phyloP scores from a whole-genome alignment of 2,329 filamentous ascomycete species.

The Trichoderma sp. region DNA sequence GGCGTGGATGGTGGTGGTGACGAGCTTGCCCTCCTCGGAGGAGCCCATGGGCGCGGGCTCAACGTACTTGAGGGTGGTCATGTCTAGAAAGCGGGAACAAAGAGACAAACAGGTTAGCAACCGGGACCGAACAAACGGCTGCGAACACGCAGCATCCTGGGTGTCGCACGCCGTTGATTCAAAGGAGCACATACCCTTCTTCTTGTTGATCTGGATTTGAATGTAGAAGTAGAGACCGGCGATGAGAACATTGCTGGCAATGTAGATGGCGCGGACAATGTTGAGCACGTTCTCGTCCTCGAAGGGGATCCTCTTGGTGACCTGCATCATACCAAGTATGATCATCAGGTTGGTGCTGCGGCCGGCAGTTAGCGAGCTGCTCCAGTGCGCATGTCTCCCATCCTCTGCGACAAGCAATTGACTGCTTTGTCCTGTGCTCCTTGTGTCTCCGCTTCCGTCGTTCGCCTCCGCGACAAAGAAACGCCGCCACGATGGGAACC shows the following conservation, averaged over 20 bases:
- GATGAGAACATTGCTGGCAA: constrained; percentile 77
- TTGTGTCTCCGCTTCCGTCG: neutral
- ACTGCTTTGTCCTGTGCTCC: neutral
- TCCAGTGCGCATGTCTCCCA: neutral
- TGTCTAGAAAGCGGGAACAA: constrained; percentile 59
- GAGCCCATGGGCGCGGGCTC: constrained; percentile 93
- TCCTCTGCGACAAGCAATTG: constrained; percentile 1
- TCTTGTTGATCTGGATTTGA: constrained; percentile 84
- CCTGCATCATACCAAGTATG: constrained; percentile 98
- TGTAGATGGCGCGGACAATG: constrained; percentile 57
- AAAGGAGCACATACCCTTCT: constrained; percentile 72
- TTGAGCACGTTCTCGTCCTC: constrained; percentile 72
- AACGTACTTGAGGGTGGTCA: constrained; percentile 98
- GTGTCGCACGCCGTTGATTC: neutral
- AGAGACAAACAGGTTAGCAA: neutral
- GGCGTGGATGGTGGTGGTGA: constrained; percentile 93
- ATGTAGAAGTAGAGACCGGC: constrained; percentile 82
- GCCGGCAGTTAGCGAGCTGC: constrained; percentile 31
- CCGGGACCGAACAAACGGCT: neutral
- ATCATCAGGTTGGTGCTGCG: constrained; percentile 85
- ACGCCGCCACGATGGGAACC: neutral
- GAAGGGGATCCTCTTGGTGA: constrained; percentile 92
- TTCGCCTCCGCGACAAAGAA: neutral
- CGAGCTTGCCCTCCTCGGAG: constrained; percentile 89
- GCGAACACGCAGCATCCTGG: constrained; percentile 27